Conservation (phyloP, 176 grass and related monocot genomes). For the Raddia distichophylla region DNA sequence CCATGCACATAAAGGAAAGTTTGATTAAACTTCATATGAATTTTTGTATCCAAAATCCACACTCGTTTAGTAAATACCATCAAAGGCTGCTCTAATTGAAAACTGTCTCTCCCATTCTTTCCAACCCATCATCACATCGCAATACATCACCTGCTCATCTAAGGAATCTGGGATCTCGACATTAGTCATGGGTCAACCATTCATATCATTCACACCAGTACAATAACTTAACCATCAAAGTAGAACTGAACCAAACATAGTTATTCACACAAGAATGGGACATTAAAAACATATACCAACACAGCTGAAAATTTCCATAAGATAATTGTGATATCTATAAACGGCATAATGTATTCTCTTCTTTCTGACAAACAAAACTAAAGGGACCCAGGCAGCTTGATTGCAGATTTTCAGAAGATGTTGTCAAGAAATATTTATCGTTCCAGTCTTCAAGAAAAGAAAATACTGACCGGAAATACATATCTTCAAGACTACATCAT, state of each 20-base stretch:
- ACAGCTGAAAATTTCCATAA: background rate
- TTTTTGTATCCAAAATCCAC: background rate
- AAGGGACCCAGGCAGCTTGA: background rate
- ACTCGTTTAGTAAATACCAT: background rate
- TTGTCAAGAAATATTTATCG: background rate
- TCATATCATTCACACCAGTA: background rate
- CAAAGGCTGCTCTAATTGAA: background rate
- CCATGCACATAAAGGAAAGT: background rate
- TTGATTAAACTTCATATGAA: background rate
- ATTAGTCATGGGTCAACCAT: background rate
- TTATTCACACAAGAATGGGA: background rate
- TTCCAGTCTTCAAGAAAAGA: background rate
- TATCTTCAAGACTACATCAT: conserved; percentile 14
- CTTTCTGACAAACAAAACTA: conserved; percentile 7
- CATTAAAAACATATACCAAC: background rate
- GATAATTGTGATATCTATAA: background rate
- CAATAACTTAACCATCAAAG: conserved; percentile 7
- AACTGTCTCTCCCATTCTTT: background rate
- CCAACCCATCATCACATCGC: background rate
- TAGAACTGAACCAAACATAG: conserved; percentile 9
- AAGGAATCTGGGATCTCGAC: background rate
- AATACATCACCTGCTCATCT: background rate
- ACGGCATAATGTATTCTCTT: background rate
- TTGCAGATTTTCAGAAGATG: conserved; percentile 18
- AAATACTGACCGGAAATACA: background rate